Base-by-base conservation (phyloP, 2,329 filamentous ascomycete species). In the Ophiostoma quercus region DNA sequence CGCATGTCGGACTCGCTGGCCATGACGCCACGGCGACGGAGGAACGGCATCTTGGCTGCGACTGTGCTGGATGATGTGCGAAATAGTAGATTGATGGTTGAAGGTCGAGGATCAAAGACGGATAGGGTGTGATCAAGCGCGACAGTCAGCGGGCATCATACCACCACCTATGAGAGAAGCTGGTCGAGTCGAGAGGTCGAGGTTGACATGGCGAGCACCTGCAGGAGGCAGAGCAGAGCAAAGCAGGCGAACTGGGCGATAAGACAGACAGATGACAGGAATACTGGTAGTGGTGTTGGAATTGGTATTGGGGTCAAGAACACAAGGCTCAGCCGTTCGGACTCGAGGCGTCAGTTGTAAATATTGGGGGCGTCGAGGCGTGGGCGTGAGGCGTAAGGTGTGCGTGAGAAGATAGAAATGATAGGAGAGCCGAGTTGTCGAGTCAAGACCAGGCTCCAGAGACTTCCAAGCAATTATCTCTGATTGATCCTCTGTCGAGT, bases 11-110 rank as follows among this genome's bases (percentile, higher is more conserved):
- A 82, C 77, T 88, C 85, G 81, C 83, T 86, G 79, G 82, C 84
- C 81, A 83, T 80, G 75, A 84, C 85, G 80, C 84, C 85, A 77
- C 84, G 85, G 78, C 85, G 85, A 80, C 85, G 85, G 79, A 87
- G 80, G 75, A 88, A 86, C 76, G 85, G 84, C 85, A 88, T 88
- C 75, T 73, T 47, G 65, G 22, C 39, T n/a, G 19, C 62, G 62
- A 39, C 14, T n/a, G 34, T 16, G 34, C 1, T 66, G 22, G 77
- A 14, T 32, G 65, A 76, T 76, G 75, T 41, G 66, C 57, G n/a
- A 19, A 22, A 34, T 34, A 34, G 12, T 14, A 14, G 11, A 14
- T 41, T 14, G 39, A 41, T 4, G 39, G 14, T 14, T 41, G 39
- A 60, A 43, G 9, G n/a, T 12, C 1, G 60, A n/a, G 14, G 37